phyloP scores from a whole-genome alignment of 495 filamentous ascomycete genomes.

The Penicillium fimorum region DNA sequence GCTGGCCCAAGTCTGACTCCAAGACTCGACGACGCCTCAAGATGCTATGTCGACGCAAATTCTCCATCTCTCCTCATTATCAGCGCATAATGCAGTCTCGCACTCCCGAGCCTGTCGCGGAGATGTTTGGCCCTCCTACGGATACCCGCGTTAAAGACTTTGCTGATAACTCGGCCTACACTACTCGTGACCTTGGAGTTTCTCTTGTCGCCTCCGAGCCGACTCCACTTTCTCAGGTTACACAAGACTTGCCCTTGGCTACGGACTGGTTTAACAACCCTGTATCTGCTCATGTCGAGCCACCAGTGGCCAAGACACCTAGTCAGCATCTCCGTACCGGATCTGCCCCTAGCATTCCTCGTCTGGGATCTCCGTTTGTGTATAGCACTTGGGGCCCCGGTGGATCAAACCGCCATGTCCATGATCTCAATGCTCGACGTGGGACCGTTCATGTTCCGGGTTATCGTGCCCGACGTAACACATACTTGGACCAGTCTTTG shows the following conservation, averaged over 20 bases:
- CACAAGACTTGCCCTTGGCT: conserved; percentile 34
- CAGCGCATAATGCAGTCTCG: conserved; percentile 70
- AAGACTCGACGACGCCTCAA: conserved; percentile 80
- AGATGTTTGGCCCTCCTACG: conserved; percentile 39
- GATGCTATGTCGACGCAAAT: conserved; percentile 75
- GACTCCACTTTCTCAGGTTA: conserved; percentile 65
- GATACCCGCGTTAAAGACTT: conserved; percentile 23
- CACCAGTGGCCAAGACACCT: conserved; percentile 8
- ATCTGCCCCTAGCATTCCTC: conserved; percentile 31
- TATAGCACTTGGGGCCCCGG: conserved; percentile 58
- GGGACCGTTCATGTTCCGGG: conserved; percentile 48
- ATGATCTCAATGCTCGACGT: conserved; percentile 33
- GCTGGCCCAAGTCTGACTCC: conserved; percentile 81
- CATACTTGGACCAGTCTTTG: conserved; percentile 47
- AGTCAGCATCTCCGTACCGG: conserved; percentile 26
- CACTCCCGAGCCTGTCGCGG: conserved; percentile 68
- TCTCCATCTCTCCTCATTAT: conserved; percentile 63
- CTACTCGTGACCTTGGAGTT: conserved; percentile 78
- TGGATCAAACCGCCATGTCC: conserved; percentile 33
- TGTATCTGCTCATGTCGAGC: conserved; percentile 12
- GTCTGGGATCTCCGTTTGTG: conserved; percentile 56
- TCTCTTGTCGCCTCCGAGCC: conserved; percentile 77
- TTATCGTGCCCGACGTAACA: conserved; percentile 47
- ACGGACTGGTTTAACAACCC: conserved; percentile 41
- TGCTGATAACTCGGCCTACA: conserved; percentile 42